phyloP scores from a whole-genome alignment of 1,284 basidiomycete species.

The Takashimella koratensis region DNA sequence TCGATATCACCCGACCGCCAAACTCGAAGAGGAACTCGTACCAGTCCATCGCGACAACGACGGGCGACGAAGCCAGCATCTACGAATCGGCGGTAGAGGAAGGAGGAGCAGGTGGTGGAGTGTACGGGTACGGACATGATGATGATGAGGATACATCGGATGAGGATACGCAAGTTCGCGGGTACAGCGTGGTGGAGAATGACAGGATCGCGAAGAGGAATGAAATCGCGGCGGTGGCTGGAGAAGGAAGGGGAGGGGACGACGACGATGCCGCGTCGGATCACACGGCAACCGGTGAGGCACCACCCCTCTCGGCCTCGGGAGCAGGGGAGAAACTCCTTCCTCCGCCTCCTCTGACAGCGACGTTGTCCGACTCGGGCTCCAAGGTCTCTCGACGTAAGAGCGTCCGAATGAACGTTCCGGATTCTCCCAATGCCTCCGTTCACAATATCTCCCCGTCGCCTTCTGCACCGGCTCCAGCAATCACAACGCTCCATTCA shows the following conservation, averaged over 20 bases:
- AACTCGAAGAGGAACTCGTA: conserved; percentile 23
- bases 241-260: conserved; percentile 5
- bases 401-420: conserved; percentile 42
- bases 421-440: conserved; percentile 28
- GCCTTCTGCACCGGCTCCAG: not conserved
- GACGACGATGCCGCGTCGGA: conserved; percentile 19
- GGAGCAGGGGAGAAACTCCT: not conserved
- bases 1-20: not conserved
- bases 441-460: conserved; percentile 1
- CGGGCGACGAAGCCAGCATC: conserved; percentile 34
- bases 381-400: conserved; percentile 29
- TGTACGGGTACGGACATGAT: not conserved
- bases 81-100: conserved; percentile 47
- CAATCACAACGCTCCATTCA: not conserved
- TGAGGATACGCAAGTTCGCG: conserved; percentile 15
- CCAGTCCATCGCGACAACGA: conserved; percentile 13
- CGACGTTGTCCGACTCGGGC: conserved; percentile 2
- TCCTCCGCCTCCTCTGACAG: not conserved
- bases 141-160: conserved; percentile 31
- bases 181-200: conserved; percentile 44
- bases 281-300: conserved; percentile 15
- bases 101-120: conserved; percentile 13
- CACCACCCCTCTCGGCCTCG: not conserved
- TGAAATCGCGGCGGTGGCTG: conserved; percentile 7
- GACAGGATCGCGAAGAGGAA: conserved; percentile 17